A percentile compares a stretch with the other conserved stretches of the same genome.
Evolutionary conservation across 208 protist genomes (phyloP).

Genomic region (Trypanosoma cruzi): DNA sequence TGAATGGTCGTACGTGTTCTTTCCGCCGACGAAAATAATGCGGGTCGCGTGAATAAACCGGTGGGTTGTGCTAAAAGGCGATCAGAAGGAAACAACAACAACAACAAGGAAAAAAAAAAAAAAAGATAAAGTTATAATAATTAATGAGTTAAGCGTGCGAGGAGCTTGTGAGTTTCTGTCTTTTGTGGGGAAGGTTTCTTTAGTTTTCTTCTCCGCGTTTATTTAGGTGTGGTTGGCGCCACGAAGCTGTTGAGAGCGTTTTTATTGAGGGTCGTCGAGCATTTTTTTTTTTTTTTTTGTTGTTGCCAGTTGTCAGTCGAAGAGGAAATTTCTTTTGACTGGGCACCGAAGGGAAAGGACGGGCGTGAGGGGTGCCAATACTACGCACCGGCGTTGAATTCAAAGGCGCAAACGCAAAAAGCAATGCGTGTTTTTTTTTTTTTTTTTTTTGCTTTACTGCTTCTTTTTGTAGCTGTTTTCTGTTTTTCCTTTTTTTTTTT

Average conservation of each 20-base stretch:
- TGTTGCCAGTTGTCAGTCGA: neutral
- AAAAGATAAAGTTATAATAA: neutral
- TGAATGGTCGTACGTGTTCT: neutral
- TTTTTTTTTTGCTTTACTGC: neutral
- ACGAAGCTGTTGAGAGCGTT: neutral
- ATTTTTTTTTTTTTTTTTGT: neutral
- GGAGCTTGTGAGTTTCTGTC: neutral
- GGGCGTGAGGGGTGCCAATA: neutral
- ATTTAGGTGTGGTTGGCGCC: neutral
- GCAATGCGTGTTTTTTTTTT: slow-evolving; percentile 27
- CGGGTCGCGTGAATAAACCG: neutral
- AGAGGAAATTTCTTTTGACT: neutral
- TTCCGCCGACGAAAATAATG: neutral
- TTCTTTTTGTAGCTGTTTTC: neutral
- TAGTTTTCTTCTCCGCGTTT: neutral
- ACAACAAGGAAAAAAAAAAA: neutral
- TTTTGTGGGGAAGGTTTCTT: neutral
- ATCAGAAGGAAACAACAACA: slow-evolving; percentile 5
- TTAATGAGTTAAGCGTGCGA: neutral
- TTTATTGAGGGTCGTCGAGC: no score
- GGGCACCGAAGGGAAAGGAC: neutral
- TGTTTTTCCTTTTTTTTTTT: neutral
- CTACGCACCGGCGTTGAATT: neutral
- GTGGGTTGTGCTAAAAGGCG: neutral
- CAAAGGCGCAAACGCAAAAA: neutral